Conservation (phyloP, 371 early-diverging fungal genomes). For the Mucor sp. region DNA sequence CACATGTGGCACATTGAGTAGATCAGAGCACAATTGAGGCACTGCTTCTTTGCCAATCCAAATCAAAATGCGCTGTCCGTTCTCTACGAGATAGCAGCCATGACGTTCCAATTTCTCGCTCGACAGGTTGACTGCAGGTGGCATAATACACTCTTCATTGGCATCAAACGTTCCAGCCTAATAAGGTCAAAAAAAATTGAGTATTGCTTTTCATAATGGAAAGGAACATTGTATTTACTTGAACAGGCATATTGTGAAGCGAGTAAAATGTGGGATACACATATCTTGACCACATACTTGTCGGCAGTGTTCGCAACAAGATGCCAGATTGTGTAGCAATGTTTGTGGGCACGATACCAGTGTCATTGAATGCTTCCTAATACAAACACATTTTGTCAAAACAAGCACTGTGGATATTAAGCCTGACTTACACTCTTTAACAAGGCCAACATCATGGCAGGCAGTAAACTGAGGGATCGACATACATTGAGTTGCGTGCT, state of each 20-base stretch:
- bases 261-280: conserved; percentile 67
- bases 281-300: conserved; percentile 50
- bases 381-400: not conserved
- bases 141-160: conserved; percentile 54
- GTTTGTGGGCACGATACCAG: conserved; percentile 48
- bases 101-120: conserved; percentile 74
- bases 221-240: conserved; percentile 35
- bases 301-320: conserved; percentile 61
- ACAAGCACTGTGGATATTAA: not conserved
- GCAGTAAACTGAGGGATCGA: conserved; percentile 71
- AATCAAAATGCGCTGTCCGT: conserved; percentile 67
- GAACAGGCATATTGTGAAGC: conserved; percentile 66
- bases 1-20: conserved; percentile 51
- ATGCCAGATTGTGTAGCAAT: conserved; percentile 57
- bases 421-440: conserved; percentile 56
- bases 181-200: conserved; percentile 5
- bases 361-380: conserved; percentile 45
- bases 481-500: conserved; percentile 64
- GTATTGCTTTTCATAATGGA: not conserved
- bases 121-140: conserved; percentile 64
- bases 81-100: conserved; percentile 75
- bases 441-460: conserved; percentile 63
- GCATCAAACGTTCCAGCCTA: conserved; percentile 39
- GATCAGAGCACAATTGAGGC: conserved; percentile 56
- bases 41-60: conserved; percentile 74